Conservation (phyloP, 1,284 basidiomycete genomes). For the Boletellus dicymbophilus region DNA sequence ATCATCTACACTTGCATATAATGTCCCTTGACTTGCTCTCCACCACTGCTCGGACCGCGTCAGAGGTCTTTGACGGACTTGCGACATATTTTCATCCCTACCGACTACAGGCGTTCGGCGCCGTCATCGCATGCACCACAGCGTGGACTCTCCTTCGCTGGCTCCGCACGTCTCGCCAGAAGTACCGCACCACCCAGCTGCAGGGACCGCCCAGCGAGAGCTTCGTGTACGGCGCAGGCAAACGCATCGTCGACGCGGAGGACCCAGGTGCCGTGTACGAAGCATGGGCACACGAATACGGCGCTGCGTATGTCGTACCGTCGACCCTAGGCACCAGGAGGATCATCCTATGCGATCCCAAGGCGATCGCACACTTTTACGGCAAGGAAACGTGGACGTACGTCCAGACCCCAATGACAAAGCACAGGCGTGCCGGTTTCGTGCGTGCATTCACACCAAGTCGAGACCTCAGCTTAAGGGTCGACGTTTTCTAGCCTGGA, state of each 20-base stretch:
- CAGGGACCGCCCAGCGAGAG: slow-evolving; percentile 13
- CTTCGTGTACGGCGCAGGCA: slow-evolving; percentile 14
- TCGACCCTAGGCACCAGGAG: slow-evolving; percentile 40
- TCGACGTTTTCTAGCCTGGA: slow-evolving; percentile 13
- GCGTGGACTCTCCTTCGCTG: slow-evolving; percentile 5
- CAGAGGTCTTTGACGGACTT: too few relatives aligned
- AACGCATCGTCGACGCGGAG: neutral
- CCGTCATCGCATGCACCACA: neutral
- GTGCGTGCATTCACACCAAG: slow-evolving; percentile 34
- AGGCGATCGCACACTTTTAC: slow-evolving; percentile 33
- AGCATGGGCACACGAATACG: slow-evolving; percentile 13
- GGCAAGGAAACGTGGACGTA: slow-evolving; percentile 49
- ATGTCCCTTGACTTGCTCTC: too few relatives aligned
- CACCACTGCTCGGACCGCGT: too few relatives aligned
- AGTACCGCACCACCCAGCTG: slow-evolving; percentile 15
- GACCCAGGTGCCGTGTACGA: slow-evolving; percentile 14
- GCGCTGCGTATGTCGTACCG: slow-evolving; percentile 32
- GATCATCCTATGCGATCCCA: slow-evolving; percentile 38
- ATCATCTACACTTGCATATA: too few relatives aligned
- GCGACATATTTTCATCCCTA: neutral
- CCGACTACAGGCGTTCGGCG: neutral
- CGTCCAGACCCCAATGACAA: slow-evolving; percentile 39
- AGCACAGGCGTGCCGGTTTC: slow-evolving; percentile 41
- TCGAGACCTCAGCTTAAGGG: neutral
- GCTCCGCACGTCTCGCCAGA: neutral